A percentile compares a stretch with the other conserved stretches of the same genome.
Conservation (phyloP, 495 filamentous ascomycete genomes). For the Xylaria grammica region DNA sequence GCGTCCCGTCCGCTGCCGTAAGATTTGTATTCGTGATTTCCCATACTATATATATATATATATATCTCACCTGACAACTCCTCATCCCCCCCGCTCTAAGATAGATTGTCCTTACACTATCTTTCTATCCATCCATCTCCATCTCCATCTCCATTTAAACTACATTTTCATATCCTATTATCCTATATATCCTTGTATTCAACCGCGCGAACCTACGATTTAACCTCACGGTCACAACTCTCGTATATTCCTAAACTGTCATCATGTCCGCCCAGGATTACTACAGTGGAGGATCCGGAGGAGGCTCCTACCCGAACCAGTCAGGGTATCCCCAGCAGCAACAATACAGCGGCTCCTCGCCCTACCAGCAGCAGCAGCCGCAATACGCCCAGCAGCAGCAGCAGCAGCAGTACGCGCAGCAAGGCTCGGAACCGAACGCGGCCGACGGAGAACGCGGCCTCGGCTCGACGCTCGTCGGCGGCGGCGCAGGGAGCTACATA, state of each 20-base stretch:
- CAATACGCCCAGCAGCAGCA: slow-evolving; percentile 23
- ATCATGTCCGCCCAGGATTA: slow-evolving; percentile 45
- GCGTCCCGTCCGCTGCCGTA: too few relatives aligned
- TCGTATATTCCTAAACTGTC: too few relatives aligned
- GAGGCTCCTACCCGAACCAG: slow-evolving; percentile 34
- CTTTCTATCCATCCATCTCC: too few relatives aligned
- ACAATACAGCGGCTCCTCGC: slow-evolving; percentile 21
- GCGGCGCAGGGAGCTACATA: slow-evolving; percentile 57
- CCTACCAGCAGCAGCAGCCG: slow-evolving; percentile 29
- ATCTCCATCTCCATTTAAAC: too few relatives aligned
- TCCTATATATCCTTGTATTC: too few relatives aligned
- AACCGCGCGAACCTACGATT: too few relatives aligned
- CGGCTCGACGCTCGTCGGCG: slow-evolving; percentile 59
- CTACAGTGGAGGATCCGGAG: slow-evolving; percentile 30
- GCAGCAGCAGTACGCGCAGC: slow-evolving; percentile 31
- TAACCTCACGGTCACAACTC: not conserved
- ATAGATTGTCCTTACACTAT: too few relatives aligned
- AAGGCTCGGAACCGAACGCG: slow-evolving; percentile 20
- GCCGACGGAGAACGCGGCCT: slow-evolving; percentile 57
- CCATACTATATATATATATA: too few relatives aligned
- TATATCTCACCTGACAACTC: too few relatives aligned
- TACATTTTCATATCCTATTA: too few relatives aligned
- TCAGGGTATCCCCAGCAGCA: slow-evolving; percentile 29
- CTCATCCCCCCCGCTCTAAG: too few relatives aligned
- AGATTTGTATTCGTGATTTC: too few relatives aligned